Evolutionary conservation across 2,329 filamentous ascomycete species (phyloP), one percentile per base, ranked within the genome.

Genomic region (Torrubiella hemipterigena): DNA sequence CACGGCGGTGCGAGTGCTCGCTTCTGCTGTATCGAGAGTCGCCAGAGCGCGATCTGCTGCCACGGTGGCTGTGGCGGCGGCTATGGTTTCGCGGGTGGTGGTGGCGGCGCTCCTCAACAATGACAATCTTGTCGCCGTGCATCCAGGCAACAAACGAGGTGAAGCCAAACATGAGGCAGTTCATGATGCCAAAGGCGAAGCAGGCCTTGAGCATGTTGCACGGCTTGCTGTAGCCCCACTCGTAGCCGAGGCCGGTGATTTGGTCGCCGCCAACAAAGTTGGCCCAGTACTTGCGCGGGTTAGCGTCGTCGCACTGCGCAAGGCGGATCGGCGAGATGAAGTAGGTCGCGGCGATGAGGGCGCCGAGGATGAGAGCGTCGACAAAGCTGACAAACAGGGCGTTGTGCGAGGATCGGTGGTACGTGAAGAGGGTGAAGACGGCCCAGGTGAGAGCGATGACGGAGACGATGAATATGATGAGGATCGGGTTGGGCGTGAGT

Each of bases 151-250:
- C 63, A 17, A 89, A 57, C 31, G 74, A 70, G 4, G 84, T 91
- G 49, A 80, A 63, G 52, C 80, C 77, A 59, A 93, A 94, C 51
- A 87, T 78, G 41, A 91, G 61, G 42, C 65, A 63, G 54, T 91
- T 83, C 69, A 95, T 93, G 54, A 96, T 95, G 29, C 73, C 85
- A 43, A 95, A 77, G 3, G 85, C 89, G 58, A 85, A 96, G 42
- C 67, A 70, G 1, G 87, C 81, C 70, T 95, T 96, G 49, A 94
- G 73, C 84, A 95, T 91, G 30, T 80, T 73, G 59, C 89, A 96
- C 5, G 75, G 73, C 66, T 89, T 89, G 55, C 83, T 67, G 22
- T 77, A 55, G 32, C 67, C 55, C 24, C 77, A 49, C 25, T 65
- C 54, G 36, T 73, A 66, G 31, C 57, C 58, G 29, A 64, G 64